These are phyloP conservation scores for Coleophoma crateriformis DNA, from an alignment of 2,329 filamentous ascomycete genomes.

Conservation along the genomic window DNA sequence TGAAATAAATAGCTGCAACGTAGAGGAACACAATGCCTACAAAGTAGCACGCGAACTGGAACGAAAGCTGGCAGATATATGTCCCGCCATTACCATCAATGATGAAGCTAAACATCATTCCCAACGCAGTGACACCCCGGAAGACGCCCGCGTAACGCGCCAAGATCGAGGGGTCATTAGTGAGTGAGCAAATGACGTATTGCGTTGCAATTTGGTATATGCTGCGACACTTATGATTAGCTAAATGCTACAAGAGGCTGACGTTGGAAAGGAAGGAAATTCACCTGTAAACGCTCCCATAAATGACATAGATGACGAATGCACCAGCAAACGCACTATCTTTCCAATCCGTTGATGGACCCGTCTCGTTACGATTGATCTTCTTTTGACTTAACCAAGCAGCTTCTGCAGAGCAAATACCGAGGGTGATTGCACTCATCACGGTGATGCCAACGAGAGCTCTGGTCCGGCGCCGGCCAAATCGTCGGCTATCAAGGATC, in stretches of 20 bases:
- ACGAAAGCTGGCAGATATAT: not conserved
- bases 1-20: slow-evolving; percentile 1
- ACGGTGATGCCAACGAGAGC: not conserved
- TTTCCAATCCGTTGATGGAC: slow-evolving; percentile 1
- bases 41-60: not conserved
- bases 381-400: not conserved
- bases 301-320: not conserved
- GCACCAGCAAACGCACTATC: not conserved
- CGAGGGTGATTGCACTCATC: not conserved
- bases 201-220: too few species aligned
- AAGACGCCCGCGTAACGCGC: too few species aligned
- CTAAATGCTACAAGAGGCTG: not conserved
- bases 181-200: too few species aligned
- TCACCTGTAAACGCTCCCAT: not conserved
- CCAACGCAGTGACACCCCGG: too few species aligned
- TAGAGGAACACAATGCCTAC: slow-evolving; percentile 1
- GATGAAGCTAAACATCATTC: too few species aligned
- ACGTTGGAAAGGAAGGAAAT: not conserved
- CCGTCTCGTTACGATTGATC: not conserved
- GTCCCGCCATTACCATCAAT: not conserved
- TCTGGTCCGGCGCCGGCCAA: not conserved
- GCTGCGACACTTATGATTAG: not conserved
- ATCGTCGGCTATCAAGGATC: not conserved
- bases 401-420: not conserved
- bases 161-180: too few species aligned